Base-by-base conservation (phyloP, 257 asterid genomes). In the Scutellaria minor region DNA sequence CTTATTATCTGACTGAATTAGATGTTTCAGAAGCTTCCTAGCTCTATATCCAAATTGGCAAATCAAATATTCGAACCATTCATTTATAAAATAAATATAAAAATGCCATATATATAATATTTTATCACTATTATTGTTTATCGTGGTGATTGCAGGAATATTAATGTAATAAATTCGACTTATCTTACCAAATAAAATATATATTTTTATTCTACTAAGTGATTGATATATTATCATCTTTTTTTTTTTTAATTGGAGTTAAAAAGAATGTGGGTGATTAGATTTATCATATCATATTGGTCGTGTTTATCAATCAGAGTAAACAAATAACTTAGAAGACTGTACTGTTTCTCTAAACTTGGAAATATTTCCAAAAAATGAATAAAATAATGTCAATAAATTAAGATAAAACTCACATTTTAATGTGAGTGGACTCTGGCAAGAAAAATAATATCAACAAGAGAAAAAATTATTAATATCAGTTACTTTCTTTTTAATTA, bases 301-400 rank as follows among this genome's bases (percentile, higher is more conserved):
- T 69, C 27, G 44, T 51, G 73, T 39, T 67, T 37, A 68, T 61
- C 66, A 31, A 24, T 13, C 10, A 44, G 11, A 22, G 8, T 31
- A 15, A 39, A 53, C 3, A 53, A 62, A 42, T 40, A 45, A n/a
- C 10, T 45, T 9, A 6, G 44, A 75, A 22, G 24, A 58, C n/a
- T 75, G 24, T 66, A 59, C 14, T 76, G 44, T 39, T 67, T 61
- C 69, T 6, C 76, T 50, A 72, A 66, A 53, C 81, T 12, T 24
- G 74, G 81, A 55, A 77, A 73, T 56, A 60, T 68, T 77, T 51
- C 72, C 9, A 6, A 14, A 7, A 80, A 68, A 42, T 55, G 74
- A 27, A 18, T 57, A 80, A 55, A 47, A 22, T 20, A 58, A 31
- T 45, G 58, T 31, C 27, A 39, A 64, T n/a, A 50, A 70, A 74